Evolutionary conservation across 2,329 filamentous ascomycete genomes (phyloP), one percentile per base, ranked within the genome.

Genomic region (Monosporascus ibericus): DNA sequence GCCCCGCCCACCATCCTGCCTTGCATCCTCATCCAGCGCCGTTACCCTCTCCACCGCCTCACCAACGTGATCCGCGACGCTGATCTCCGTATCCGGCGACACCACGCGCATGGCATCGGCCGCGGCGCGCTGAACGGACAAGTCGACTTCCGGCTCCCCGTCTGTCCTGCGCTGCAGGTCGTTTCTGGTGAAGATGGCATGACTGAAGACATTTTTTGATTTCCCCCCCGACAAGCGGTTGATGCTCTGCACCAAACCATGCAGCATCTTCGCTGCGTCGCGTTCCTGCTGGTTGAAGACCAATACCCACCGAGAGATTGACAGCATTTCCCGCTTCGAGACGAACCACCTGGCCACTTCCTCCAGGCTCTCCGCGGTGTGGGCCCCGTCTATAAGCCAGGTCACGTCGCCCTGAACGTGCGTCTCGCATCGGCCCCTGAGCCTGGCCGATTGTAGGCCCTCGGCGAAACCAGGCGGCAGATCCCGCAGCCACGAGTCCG

Each of bases 211-310:
- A 69, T 38, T 68, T 47, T 20, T 68, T 47, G 61, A 62, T 50
- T 40, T 70, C 61, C 54, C 69, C 48, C 50, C 76, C 48, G 52
- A 71, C 63, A 51, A 70, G 55, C 46, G 68, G 63, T 49, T 48
- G 11, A 88, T 72, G 2, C 81, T 82, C 9, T 74, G 66, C 52
- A 90, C 75, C 2, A 96, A 73, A 0, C 77, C 78, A 34, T 71
- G 72, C 2, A 92, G 79, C 1, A 95, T 77, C 17, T 79, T 74
- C 4, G 75, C 72, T 5, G 88, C 88, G 63, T 96, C 85, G 34
- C 91, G 82, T 9, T 90, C 90, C 65, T 96, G 90, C 69, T 96
- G 92, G 69, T 96, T 96, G 76, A 97, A 97, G 47, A 97, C 79
- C 46, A 97, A 73, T 0, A 89, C 74, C 6, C 72, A 67, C 44